These are phyloP conservation scores for Termitomyces sp. DNA, from an alignment of 768 basidiomycete genomes.

Conservation along the genomic window DNA sequence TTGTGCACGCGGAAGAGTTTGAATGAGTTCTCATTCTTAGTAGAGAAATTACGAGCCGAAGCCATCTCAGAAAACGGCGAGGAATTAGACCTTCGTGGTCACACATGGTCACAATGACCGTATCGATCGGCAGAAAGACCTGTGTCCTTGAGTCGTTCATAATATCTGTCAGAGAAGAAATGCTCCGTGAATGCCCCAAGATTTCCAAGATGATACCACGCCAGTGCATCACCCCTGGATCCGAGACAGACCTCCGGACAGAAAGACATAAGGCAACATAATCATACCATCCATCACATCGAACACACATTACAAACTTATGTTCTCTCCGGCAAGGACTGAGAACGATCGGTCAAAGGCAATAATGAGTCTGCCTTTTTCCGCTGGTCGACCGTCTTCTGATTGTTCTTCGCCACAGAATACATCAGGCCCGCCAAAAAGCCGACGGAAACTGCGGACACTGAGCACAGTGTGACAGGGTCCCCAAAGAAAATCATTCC, in stretches of 20 bases:
- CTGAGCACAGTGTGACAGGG: conserved; percentile 78
- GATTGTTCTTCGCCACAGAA: conserved; percentile 91
- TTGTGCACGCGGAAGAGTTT: no score
- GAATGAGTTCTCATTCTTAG: no score
- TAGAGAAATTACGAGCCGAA: no score
- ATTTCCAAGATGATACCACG: background rate
- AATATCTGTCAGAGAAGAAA: background rate
- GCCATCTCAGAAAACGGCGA: no score
- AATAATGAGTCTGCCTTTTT: conserved; percentile 40
- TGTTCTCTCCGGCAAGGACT: background rate
- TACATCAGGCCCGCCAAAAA: conserved; percentile 92
- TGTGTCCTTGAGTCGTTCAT: background rate
- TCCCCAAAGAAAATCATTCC: conserved; percentile 98
- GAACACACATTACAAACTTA: background rate
- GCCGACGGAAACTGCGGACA: conserved; percentile 81
- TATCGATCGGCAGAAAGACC: background rate
- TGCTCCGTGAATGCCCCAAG: background rate
- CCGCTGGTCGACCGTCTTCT: conserved; percentile 69
- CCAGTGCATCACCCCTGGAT: background rate
- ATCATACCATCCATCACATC: background rate
- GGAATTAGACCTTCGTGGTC: no score
- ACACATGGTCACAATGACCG: no score
- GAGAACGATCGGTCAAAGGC: conserved; percentile 43
- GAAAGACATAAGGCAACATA: background rate
- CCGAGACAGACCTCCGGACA: no score